These are phyloP conservation scores for Drechslera avenae DNA, from an alignment of 2,329 filamentous ascomycete species.

Conservation along the genomic window DNA sequence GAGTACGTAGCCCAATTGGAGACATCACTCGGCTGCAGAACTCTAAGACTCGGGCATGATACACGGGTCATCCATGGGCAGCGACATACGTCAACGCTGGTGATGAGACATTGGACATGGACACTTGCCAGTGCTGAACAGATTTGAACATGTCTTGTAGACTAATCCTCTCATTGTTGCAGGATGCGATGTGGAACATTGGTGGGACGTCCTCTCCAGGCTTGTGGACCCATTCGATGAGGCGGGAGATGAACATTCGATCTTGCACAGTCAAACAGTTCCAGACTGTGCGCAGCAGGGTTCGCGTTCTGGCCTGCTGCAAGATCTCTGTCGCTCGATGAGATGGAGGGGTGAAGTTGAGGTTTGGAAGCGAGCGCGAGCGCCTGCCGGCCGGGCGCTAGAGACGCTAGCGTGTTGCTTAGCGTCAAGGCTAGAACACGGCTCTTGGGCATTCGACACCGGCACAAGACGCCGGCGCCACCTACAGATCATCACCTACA, in stretches of 20 bases:
- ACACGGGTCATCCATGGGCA: conserved; percentile 2
- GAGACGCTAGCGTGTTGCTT: neutral
- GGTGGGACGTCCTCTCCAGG: conserved; percentile 1
- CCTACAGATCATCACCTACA: neutral
- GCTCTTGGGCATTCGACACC: neutral
- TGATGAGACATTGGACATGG: too few relatives aligned
- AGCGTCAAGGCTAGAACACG: neutral
- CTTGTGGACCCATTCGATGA: neutral
- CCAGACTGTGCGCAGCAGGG: neutral
- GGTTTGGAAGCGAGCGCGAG: neutral
- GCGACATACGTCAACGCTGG: neutral
- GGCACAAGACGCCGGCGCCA: conserved; percentile 1
- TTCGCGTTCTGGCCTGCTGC: neutral
- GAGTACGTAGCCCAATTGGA: conserved; percentile 8
- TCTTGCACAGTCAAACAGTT: conserved; percentile 3
- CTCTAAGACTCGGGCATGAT: conserved; percentile 4
- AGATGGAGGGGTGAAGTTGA: conserved; percentile 1
- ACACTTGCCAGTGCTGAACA: too few relatives aligned
- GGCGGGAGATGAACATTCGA: neutral
- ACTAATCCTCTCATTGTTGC: neutral
- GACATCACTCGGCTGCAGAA: neutral
- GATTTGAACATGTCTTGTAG: neutral
- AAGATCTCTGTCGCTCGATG: neutral
- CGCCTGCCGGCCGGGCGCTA: neutral
- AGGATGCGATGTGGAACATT: conserved; percentile 3